Base-by-base conservation (phyloP, 768 basidiomycete genomes). In the Gyrodon lividus region DNA sequence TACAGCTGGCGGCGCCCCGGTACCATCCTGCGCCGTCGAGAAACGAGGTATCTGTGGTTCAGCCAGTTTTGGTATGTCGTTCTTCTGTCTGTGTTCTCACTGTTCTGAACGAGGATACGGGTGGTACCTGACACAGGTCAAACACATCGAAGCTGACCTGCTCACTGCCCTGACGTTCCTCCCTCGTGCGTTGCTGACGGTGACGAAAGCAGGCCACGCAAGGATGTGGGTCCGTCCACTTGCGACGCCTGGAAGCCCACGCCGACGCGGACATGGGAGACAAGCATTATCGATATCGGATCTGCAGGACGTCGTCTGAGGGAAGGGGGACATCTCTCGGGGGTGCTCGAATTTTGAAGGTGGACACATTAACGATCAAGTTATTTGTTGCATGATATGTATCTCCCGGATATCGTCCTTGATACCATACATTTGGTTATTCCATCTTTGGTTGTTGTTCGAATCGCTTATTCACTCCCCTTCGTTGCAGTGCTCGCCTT, bases 11-110 rank as follows among this genome's bases (percentile, higher is more conserved):
- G 10, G 61, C 55, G 12, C 69, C 76, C 24, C 76, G 83, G 12
- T 95, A 86, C 59, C 96, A 98, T 59, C 83, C 90, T 22, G 90
- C 96, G 3, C 95, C 94, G 3, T 89, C 92, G 2, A 77, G 93
- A 20, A 93, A 88, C 56, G 95, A 97, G 58, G 85, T 96, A 9
- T 87, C 93, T 5, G 80, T 89, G 23, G 83, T 97, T 2, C 94
- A 96, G 61, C 93, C 95, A 20, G 92, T 96, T 34, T 70, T 96
- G 56, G 92, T 93, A 60, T 59, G 80, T 75, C 31, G 12, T 22
- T 38, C 20, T 37, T 37, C 20, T 38, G 12, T 0, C 22, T 26
- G 40, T 30, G 1, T 45, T 30, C 46, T n/a, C 7, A 28, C 12
- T 23, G 26, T 48, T 14, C 38, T 43, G 24, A 45, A 46, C 19